Base-by-base conservation (phyloP, 306 rosid genomes). In the Arachis stenosperma region DNA sequence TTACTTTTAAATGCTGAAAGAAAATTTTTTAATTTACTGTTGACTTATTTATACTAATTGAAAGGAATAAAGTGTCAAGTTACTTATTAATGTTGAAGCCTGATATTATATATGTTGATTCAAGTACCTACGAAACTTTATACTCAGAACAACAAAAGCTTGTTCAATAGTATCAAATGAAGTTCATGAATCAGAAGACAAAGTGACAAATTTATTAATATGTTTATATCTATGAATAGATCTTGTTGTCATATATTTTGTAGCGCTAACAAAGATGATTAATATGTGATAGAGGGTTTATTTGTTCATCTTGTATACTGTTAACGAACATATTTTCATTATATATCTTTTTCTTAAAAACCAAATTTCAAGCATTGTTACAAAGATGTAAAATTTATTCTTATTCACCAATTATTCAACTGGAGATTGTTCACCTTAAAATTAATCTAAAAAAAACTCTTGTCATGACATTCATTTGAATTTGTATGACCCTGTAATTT, bases 101-200 rank as follows among this genome's bases (percentile, higher is more conserved):
- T 17, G n/a, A 47, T 47, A 58, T 47, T n/a, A 63, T 74, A 47
- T 64, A 52, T 22, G 53, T 9, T 51, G 37, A 44, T 52, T 56
- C 6, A 36, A 63, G 36, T 22, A 43, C 54, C 29, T n/a, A 40
- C 8, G 3, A 65, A 55, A 33, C 43, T 5, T 13, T 6, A 65
- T 55, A 15, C 58, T 46, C 52, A 41, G 61, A 47, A 51, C 60
- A 33, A 56, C 48, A 15, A 66, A 57, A 57, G 13, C 60, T 75
- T 36, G 12, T 10, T n/a, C 36, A 17, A 44, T 44, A 61, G 36
- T 60, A 17, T 67, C 22, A 40, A 52, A 4, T 50, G 5, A 61
- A 17, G 33, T 40, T 50, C 67, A 39, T 37, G 62, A 39, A 39
- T 8, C 50, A 63, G 44, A 73, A 53, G 63, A 22, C 22, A 40